These are phyloP conservation scores for Leavenworthia alabamica DNA, from an alignment of 345 rosid species.

Conservation along the genomic window DNA sequence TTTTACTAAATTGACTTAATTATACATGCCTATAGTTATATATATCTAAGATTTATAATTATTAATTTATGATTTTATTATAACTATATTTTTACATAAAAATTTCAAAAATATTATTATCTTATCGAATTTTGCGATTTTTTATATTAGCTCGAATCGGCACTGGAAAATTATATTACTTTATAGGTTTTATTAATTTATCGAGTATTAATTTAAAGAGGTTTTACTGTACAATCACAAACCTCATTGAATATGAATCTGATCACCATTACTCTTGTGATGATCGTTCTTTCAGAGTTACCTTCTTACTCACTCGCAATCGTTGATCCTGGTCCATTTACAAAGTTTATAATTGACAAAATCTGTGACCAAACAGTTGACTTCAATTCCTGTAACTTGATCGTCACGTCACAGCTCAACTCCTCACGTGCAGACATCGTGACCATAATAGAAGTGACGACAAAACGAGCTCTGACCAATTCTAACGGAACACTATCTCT, in stretches of 20 bases:
- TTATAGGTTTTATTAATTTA: no score
- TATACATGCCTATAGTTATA: no score
- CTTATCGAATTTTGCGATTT: no score
- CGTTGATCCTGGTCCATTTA: not conserved
- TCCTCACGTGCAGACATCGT: not conserved
- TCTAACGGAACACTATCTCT: not conserved
- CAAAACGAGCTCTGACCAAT: not conserved
- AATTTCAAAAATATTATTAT: no score
- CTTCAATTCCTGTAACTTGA: not conserved
- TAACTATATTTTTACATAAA: no score
- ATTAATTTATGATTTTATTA: no score
- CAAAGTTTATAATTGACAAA: not conserved
- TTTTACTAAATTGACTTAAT: no score
- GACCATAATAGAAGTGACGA: not conserved
- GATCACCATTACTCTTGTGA: not conserved
- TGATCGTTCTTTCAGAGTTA: not conserved
- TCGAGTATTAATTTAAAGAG: no score
- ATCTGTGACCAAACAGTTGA: not conserved
- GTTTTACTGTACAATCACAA: no score
- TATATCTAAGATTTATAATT: no score
- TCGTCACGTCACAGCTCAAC: not conserved
- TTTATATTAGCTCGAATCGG: no score
- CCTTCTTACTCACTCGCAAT: not conserved
- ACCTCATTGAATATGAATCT: not conserved
- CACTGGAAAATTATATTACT: no score